These are phyloP conservation scores for Chenopodium formosanum DNA, from an alignment of 148 eudicot genomes.

Conservation along the genomic window DNA sequence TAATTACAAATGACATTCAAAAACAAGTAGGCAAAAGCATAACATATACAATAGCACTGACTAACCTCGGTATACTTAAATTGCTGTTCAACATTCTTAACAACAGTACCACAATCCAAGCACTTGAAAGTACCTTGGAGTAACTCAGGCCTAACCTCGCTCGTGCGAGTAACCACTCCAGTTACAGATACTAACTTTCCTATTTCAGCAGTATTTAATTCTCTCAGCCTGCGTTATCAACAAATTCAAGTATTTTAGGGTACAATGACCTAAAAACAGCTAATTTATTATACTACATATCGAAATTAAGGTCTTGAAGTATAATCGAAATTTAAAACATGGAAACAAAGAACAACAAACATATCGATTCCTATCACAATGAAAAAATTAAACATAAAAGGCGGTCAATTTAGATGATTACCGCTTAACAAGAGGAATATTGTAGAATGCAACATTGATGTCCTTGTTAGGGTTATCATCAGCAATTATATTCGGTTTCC, in stretches of 20 bases:
- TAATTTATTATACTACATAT: neutral
- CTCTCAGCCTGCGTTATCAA: conserved; percentile 61
- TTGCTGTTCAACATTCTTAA: conserved; percentile 88
- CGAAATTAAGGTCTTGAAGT: neutral
- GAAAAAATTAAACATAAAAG: neutral
- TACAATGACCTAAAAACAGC: neutral
- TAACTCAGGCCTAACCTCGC: conserved; percentile 97
- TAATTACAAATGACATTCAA: conserved; percentile 30
- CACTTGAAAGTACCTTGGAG: conserved; percentile 93
- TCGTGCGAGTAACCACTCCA: conserved; percentile 94
- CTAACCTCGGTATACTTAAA: conserved; percentile 96
- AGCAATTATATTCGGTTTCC: conserved; percentile 61
- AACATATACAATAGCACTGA: neutral
- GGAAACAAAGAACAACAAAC: too few relatives aligned
- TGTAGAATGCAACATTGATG: conserved; percentile 76
- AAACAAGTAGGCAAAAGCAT: too few relatives aligned
- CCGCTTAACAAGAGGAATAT: conserved; percentile 85
- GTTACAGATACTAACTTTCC: conserved; percentile 85
- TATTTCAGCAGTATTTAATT: conserved; percentile 69
- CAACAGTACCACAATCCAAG: conserved; percentile 71
- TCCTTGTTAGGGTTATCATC: conserved; percentile 91
- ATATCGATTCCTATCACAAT: neutral
- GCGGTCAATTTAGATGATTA: conserved; percentile 13
- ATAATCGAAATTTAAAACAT: too few relatives aligned
- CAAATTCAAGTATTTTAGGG: neutral